Percentiles rank a stretch among this genome's conserved stretches.
phyloP scores from a whole-genome alignment of 2,329 filamentous ascomycete species.

The Bisporella sp. region DNA sequence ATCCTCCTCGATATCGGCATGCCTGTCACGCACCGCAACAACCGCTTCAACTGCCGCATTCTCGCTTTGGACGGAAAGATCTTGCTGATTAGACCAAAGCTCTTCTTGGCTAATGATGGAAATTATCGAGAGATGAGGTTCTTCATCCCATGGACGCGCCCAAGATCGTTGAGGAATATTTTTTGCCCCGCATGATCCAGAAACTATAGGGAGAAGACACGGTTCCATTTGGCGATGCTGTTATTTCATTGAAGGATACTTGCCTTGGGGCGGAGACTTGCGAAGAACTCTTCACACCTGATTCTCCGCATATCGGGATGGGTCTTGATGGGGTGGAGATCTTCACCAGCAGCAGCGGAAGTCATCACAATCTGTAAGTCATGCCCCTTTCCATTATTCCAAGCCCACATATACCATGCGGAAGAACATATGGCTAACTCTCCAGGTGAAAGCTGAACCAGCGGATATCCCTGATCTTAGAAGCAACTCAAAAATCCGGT shows the following conservation, averaged over 20 bases:
- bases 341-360: conserved; percentile 62
- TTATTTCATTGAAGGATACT: conserved; percentile 48
- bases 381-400: too few relatives aligned
- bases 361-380: conserved; percentile 51
- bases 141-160: conserved; percentile 56
- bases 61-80: conserved; percentile 60
- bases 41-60: conserved; percentile 56
- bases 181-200: conserved; percentile 49
- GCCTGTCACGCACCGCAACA: conserved; percentile 54
- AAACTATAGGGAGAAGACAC: conserved; percentile 43
- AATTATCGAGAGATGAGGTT: conserved; percentile 56
- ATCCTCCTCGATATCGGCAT: conserved; percentile 61
- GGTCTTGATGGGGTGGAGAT: conserved; percentile 67
- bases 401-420: too few relatives aligned
- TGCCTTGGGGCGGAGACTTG: conserved; percentile 59
- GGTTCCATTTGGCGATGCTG: conserved; percentile 52
- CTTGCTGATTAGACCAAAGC: conserved; percentile 64
- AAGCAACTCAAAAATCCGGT: conserved; percentile 56
- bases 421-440: too few relatives aligned
- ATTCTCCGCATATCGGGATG: conserved; percentile 42
- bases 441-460: conserved; percentile 51
- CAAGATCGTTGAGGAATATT: conserved; percentile 54
- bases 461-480: conserved; percentile 55
- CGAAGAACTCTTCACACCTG: conserved; percentile 59
- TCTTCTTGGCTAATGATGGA: conserved; percentile 65